Evolutionary conservation across 2,329 filamentous ascomycete genomes (phyloP).

Genomic region (Botrytis deweyae): DNA sequence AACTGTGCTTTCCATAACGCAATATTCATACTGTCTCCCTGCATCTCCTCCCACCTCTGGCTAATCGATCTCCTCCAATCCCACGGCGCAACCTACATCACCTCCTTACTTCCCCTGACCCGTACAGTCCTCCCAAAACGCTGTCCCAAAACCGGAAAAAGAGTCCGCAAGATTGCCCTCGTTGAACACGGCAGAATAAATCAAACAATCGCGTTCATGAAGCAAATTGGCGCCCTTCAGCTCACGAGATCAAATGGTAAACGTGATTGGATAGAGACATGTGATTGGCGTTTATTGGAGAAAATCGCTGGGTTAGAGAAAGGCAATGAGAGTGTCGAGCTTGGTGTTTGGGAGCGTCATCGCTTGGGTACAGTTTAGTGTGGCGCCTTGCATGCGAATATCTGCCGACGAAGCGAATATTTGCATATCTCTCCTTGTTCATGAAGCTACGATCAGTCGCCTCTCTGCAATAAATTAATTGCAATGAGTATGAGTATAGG

Average conservation of each 20-base stretch:
- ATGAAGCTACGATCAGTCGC: too few species aligned
- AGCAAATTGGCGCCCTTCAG: slow-evolving; percentile 30
- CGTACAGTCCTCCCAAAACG: slow-evolving; percentile 25
- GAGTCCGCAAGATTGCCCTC: slow-evolving; percentile 38
- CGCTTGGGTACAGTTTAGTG: slow-evolving; percentile 24
- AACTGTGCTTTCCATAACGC: slow-evolving; percentile 28
- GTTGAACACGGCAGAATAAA: slow-evolving; percentile 39
- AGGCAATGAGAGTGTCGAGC: slow-evolving; percentile 37
- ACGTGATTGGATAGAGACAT: slow-evolving; percentile 39
- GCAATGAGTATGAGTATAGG: not conserved
- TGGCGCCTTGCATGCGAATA: not conserved
- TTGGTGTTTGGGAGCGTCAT: slow-evolving; percentile 26
- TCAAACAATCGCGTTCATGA: slow-evolving; percentile 39
- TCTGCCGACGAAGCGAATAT: not conserved
- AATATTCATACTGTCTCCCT: slow-evolving; percentile 36
- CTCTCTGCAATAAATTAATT: too few species aligned
- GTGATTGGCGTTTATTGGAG: slow-evolving; percentile 45
- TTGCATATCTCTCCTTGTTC: not conserved
- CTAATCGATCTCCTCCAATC: slow-evolving; percentile 30
- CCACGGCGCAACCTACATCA: slow-evolving; percentile 30
- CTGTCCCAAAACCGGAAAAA: slow-evolving; percentile 27
- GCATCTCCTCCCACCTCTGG: slow-evolving; percentile 26
- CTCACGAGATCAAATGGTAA: slow-evolving; percentile 33
- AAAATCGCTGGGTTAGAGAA: slow-evolving; percentile 45
- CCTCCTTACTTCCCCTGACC: slow-evolving; percentile 22